These are phyloP conservation scores for Hevea brasiliensis DNA, from an alignment of 345 rosid genomes.

Conservation along the genomic window DNA sequence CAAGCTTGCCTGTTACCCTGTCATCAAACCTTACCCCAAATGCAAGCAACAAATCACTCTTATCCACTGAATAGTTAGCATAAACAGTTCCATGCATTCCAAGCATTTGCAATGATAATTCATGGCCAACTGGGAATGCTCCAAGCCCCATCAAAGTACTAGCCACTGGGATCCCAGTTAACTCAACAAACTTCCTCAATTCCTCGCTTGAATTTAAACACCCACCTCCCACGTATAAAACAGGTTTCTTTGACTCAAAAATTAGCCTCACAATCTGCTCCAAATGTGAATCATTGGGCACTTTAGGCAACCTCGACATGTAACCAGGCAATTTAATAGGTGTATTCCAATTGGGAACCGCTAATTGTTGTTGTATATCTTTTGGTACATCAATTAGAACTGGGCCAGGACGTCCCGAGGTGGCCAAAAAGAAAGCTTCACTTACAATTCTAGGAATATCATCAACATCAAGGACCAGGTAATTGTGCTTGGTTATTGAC, in stretches of 20 bases:
- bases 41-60: constrained; percentile 82
- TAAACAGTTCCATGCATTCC: constrained; percentile 98
- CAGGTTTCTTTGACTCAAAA: constrained; percentile 78
- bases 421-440: constrained; percentile 85
- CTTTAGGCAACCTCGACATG: constrained; percentile 71
- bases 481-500: constrained; percentile 90
- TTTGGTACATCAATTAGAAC: constrained; percentile 90
- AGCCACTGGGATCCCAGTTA: constrained; percentile 90
- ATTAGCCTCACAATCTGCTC: constrained; percentile 83
- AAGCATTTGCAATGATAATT: constrained; percentile 80
- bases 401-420: constrained; percentile 90
- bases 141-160: constrained; percentile 99
- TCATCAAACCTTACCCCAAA: constrained; percentile 98
- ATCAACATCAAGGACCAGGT: constrained; percentile 78
- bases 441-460: constrained; percentile 80
- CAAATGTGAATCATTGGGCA: constrained; percentile 50
- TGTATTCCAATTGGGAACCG: constrained; percentile 74
- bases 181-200: constrained; percentile 71
- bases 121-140: constrained; percentile 56
- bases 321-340: constrained; percentile 67
- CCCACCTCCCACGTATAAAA: constrained; percentile 97
- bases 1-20: constrained; percentile 93
- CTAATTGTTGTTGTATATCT: constrained; percentile 89
- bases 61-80: constrained; percentile 88
- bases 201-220: constrained; percentile 92